Evolutionary conservation across 352 stramenopile genomes (phyloP), one percentile per base, ranked within the genome.

Genomic region (Peronospora belbahrii): DNA sequence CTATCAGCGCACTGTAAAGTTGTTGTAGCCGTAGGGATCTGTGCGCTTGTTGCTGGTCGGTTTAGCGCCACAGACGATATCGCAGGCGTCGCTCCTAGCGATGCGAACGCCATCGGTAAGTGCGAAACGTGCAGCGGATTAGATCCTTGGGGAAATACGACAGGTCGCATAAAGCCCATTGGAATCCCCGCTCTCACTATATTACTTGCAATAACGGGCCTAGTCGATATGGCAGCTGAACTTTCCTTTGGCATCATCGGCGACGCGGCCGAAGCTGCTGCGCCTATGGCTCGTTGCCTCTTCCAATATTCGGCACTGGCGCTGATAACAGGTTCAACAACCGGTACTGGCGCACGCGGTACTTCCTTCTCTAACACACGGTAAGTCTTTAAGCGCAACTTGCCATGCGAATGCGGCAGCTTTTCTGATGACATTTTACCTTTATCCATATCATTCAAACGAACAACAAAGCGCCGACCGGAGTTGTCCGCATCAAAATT

Each of bases 401-500:
- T 52, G 9, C 74, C 68, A 32, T 89, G 77, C 1, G 52, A 48
- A 48, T 89, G 77, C 3, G 77, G 70, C 43, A 83, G 33, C 42
- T 76, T 65, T 4, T 72, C 52, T 0, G 64, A 54, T 17, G 36
- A 39, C n/a, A 43, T 48, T 30, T 85, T 72, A 9, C 74, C 60
- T 36, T 83, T 85, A 27, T 61, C 59, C 69, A 88, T 86, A 11
- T 84, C 70, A 53, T 87, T 88, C 60, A 72, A 78, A 3, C 80
- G 80, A 18, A 91, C 67, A 20, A 88, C 74, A 42, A 88, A 88
- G 19, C 80, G 74, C 19, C 80, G 72, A 0, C 75, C 74, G 0
- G 76, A 88, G 33, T 83, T 82, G 37, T 91, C 80, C 0, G 78
- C 63, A 36, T 91, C 80, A 6, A 91, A 62, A 23, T 82, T 85